Conservation (phyloP, 768 basidiomycete genomes). For the Tricholomella constricta region DNA sequence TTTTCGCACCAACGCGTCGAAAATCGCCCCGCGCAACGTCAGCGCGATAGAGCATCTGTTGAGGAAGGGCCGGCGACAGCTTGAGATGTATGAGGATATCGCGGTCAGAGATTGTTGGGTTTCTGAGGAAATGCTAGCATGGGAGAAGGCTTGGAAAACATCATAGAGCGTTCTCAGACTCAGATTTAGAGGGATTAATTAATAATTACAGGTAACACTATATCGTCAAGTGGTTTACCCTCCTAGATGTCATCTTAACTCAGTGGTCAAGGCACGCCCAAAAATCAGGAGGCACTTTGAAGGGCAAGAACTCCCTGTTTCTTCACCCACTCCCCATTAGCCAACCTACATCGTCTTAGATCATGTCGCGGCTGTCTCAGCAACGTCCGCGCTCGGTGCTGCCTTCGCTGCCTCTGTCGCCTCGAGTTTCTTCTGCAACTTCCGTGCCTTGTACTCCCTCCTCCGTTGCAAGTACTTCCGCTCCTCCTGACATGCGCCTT, state of each 20-base stretch:
- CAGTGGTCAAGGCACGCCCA: too few relatives aligned
- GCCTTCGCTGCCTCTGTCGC: conserved; percentile 2
- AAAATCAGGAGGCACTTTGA: too few relatives aligned
- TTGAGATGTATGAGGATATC: conserved; percentile 68
- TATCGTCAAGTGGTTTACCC: too few relatives aligned
- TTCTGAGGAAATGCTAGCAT: conserved; percentile 67
- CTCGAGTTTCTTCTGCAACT: conserved; percentile 16
- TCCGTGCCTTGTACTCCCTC: conserved; percentile 14
- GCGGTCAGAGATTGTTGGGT: conserved; percentile 77
- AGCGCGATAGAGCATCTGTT: conserved; percentile 74
- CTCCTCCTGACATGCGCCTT: conserved; percentile 23
- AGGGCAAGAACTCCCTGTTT: too few relatives aligned
- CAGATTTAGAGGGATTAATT: neutral
- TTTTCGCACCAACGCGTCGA: conserved; percentile 64
- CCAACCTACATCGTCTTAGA: too few relatives aligned
- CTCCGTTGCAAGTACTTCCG: conserved; percentile 17
- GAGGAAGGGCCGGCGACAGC: conserved; percentile 64
- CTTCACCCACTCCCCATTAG: too few relatives aligned
- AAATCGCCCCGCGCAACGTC: conserved; percentile 66
- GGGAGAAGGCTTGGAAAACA: conserved; percentile 45
- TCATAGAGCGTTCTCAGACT: neutral
- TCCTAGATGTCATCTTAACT: too few relatives aligned
- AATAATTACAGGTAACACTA: neutral
- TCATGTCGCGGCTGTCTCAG: neutral
- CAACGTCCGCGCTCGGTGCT: neutral